These are phyloP conservation scores for Corynascus novoguineensis DNA, from an alignment of 495 filamentous ascomycete genomes.

Conservation along the genomic window DNA sequence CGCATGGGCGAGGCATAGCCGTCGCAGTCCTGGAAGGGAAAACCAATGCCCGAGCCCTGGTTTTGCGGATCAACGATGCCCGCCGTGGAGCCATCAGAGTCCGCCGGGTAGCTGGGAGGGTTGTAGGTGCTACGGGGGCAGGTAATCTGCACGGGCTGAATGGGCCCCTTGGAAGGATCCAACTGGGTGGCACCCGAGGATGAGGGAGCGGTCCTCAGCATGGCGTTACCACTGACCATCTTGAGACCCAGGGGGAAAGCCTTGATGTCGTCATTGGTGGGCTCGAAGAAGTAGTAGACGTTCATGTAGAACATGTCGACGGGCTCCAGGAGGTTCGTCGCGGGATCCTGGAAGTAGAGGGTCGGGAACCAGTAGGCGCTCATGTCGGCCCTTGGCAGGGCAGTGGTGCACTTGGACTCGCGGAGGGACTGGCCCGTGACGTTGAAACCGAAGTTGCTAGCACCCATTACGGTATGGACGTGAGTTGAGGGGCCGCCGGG, in stretches of 20 bases:
- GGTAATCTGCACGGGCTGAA: slow-evolving; percentile 43
- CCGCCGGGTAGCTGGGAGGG: slow-evolving; percentile 47
- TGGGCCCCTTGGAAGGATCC: slow-evolving; percentile 37
- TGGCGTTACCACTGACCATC: slow-evolving; percentile 64
- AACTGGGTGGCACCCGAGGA: slow-evolving; percentile 31
- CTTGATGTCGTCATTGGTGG: slow-evolving; percentile 53
- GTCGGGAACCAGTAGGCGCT: slow-evolving; percentile 75
- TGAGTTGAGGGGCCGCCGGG: slow-evolving; percentile 56
- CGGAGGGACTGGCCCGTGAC: slow-evolving; percentile 55
- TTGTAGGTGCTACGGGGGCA: slow-evolving; percentile 43
- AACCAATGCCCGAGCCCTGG: slow-evolving; percentile 43
- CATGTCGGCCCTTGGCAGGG: slow-evolving; percentile 58
- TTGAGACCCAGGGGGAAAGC: slow-evolving; percentile 66
- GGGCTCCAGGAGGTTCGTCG: slow-evolving; percentile 59
- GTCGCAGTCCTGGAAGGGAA: slow-evolving; percentile 48
- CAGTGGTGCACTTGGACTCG: slow-evolving; percentile 60
- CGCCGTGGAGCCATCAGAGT: slow-evolving; percentile 42
- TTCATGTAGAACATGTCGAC: slow-evolving; percentile 56
- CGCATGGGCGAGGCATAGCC: slow-evolving; percentile 54
- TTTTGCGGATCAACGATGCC: slow-evolving; percentile 49
- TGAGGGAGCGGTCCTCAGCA: slow-evolving; percentile 37
- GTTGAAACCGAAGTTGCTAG: slow-evolving; percentile 61
- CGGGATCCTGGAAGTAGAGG: slow-evolving; percentile 56
- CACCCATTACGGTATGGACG: slow-evolving; percentile 64
- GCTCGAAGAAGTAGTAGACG: slow-evolving; percentile 66